phyloP scores from a whole-genome alignment of 2,329 filamentous ascomycete genomes.

The Penicillium sp. region DNA sequence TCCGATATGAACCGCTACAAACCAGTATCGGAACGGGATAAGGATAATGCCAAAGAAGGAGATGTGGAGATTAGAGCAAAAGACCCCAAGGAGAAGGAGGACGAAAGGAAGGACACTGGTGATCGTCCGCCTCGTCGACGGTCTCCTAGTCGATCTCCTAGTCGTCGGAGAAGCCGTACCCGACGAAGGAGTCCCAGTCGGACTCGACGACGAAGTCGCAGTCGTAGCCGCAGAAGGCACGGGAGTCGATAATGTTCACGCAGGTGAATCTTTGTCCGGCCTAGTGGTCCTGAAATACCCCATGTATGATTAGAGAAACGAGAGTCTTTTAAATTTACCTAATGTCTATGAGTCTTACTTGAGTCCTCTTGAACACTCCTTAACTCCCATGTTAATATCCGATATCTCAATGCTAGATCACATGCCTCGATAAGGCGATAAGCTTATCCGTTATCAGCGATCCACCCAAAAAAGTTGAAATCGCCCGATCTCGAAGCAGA shows the following conservation, averaged over 20 bases:
- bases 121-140: constrained; percentile 20
- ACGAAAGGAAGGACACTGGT: constrained; percentile 24
- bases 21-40: constrained; percentile 35
- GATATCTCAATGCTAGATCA: background rate
- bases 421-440: constrained; percentile 5
- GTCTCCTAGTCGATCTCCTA: constrained; percentile 18
- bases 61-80: background rate
- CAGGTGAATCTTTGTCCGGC: background rate
- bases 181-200: constrained; percentile 19
- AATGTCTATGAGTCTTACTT: background rate
- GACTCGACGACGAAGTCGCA: constrained; percentile 5
- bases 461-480: constrained; percentile 27
- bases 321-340: background rate
- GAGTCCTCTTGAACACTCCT: too few relatives aligned
- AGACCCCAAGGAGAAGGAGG: constrained; percentile 14
- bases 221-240: constrained; percentile 21
- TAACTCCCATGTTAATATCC: background rate
- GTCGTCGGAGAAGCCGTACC: constrained; percentile 19
- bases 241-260: constrained; percentile 23
- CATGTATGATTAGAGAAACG: constrained; percentile 13
- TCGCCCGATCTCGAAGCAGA: constrained; percentile 4
- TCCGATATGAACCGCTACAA: constrained; percentile 47
- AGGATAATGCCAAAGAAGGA: constrained; percentile 25
- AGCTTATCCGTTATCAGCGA: constrained; percentile 24
- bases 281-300: constrained; percentile 12